Evolutionary conservation across 2,329 filamentous ascomycete species (phyloP).

Genomic region (Verticillium nubilum): DNA sequence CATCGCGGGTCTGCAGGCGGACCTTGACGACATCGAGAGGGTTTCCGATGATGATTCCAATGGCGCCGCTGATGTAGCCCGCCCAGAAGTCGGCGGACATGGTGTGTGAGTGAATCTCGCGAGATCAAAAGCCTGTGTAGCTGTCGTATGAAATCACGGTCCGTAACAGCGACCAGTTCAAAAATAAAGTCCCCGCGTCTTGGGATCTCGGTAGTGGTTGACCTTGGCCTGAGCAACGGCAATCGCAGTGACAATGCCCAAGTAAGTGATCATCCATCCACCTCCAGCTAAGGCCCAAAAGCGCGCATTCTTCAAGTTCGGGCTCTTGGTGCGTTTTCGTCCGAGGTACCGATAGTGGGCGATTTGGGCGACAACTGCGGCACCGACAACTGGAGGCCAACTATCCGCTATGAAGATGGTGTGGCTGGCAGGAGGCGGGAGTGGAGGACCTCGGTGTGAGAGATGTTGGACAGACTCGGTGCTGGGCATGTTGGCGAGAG

Average conservation of each 20-base stretch:
- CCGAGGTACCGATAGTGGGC: slow-evolving; percentile 12
- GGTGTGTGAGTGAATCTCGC: not conserved
- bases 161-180: not conserved
- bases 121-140: not conserved
- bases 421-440: slow-evolving; percentile 5
- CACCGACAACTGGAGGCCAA: slow-evolving; percentile 10
- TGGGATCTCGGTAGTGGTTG: slow-evolving; percentile 9
- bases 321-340: slow-evolving; percentile 7
- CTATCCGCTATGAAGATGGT: slow-evolving; percentile 12
- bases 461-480: not conserved
- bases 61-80: slow-evolving; percentile 80
- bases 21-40: slow-evolving; percentile 56
- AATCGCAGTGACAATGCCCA: slow-evolving; percentile 9
- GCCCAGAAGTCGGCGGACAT: slow-evolving; percentile 95
- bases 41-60: slow-evolving; percentile 47
- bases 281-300: slow-evolving; percentile 12
- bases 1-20: slow-evolving; percentile 61
- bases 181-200: slow-evolving; percentile 5
- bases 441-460: slow-evolving; percentile 2
- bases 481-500: not conserved
- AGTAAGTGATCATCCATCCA: slow-evolving; percentile 13
- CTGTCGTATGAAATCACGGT: not conserved
- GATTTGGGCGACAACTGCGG: slow-evolving; percentile 8
- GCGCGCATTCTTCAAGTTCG: slow-evolving; percentile 14
- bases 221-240: slow-evolving; percentile 10